Percentiles rank a stretch among this genome's conserved stretches.
Conservation (phyloP, 257 asterid species). For the Penstemon newberryi region DNA sequence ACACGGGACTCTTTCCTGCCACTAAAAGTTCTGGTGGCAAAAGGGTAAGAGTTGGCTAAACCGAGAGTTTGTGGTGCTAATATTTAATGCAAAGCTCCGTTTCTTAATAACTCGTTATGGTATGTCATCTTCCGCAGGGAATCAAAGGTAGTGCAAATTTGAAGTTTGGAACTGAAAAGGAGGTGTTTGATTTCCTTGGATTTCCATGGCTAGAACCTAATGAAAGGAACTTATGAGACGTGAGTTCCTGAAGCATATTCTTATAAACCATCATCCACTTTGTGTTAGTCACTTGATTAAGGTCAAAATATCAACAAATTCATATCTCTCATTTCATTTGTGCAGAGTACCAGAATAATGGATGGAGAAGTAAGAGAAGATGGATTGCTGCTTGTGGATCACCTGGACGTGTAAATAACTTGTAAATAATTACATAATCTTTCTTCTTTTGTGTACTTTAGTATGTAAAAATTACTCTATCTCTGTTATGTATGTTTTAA, state of each 20-base stretch:
- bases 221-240: constrained; percentile 69
- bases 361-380: neutral
- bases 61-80: constrained; percentile 7
- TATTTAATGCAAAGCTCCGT: constrained; percentile 1
- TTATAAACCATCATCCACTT: neutral
- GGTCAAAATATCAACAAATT: neutral
- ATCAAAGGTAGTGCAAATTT: constrained; percentile 76
- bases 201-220: constrained; percentile 83
- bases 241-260: neutral
- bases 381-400: neutral
- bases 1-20: constrained; percentile 58
- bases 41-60: constrained; percentile 45
- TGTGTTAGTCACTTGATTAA: neutral
- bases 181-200: constrained; percentile 89
- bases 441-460: neutral
- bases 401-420: neutral
- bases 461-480: constrained; percentile 5
- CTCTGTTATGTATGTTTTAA: neutral
- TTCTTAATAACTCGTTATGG: neutral
- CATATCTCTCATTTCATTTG: neutral
- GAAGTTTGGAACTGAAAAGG: constrained; percentile 76
- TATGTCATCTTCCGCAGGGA: constrained; percentile 47
- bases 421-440: neutral
- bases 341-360: no score
- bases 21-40: constrained; percentile 50